Percentiles rank a stretch among this genome's conserved stretches.
These are phyloP conservation scores for Aspergillus novofumigatus DNA, from an alignment of 2,329 filamentous ascomycete species.

Conservation along the genomic window DNA sequence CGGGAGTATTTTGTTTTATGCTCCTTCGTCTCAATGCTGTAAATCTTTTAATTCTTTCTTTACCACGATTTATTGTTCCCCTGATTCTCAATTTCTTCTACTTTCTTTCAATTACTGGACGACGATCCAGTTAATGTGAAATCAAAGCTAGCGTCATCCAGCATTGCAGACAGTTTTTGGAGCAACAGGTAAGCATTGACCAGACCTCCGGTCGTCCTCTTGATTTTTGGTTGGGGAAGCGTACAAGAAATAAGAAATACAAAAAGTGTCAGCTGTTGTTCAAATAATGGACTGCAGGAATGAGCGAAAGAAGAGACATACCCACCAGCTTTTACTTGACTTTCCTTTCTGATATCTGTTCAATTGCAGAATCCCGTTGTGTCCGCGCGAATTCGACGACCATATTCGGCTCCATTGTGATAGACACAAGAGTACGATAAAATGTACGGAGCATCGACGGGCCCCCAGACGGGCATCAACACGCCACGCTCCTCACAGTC, in stretches of 20 bases:
- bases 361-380: conserved; percentile 1
- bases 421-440: conserved; percentile 33
- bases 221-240: not conserved
- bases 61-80: conserved; percentile 2
- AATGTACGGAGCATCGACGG: conserved; percentile 82
- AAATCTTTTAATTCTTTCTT: conserved; percentile 19
- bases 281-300: not conserved
- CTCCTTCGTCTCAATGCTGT: conserved; percentile 15
- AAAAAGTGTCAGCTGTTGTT: not conserved
- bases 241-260: not conserved
- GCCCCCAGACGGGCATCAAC: conserved; percentile 91
- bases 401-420: conserved; percentile 5
- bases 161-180: not conserved
- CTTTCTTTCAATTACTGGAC: conserved; percentile 1
- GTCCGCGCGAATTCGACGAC: not conserved
- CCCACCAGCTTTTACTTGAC: not conserved
- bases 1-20: not conserved
- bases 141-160: not conserved
- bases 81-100: not conserved
- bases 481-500: conserved; percentile 93
- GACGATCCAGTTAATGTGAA: conserved; percentile 2
- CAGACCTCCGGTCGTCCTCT: not conserved
- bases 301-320: not conserved
- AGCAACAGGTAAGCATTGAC: not conserved
- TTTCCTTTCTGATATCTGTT: not conserved